Conservation (phyloP, 768 basidiomycete genomes). For the Psilocybe tampanensis region DNA sequence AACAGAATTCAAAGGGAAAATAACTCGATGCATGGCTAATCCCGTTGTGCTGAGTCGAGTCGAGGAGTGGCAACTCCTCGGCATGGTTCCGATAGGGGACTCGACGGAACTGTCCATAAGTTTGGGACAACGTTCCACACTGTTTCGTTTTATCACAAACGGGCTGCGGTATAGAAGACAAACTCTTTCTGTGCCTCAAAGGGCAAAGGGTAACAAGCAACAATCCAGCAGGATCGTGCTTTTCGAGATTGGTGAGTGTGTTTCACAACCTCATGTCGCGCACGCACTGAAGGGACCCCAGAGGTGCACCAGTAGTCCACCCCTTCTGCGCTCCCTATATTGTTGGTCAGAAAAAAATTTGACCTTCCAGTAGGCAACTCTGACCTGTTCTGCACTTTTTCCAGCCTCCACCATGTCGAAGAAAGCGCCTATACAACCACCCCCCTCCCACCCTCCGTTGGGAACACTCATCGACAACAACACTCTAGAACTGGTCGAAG, state of each 20-base stretch:
- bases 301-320: conserved; percentile 12
- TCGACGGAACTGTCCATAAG: conserved; percentile 7
- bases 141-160: conserved; percentile 9
- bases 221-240: conserved; percentile 9
- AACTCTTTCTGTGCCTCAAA: conserved; percentile 2
- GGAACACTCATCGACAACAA: conserved; percentile 86
- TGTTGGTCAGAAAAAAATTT: conserved; percentile 6
- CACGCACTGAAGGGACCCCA: conserved; percentile 22
- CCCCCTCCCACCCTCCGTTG: conserved; percentile 47
- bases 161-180: conserved; percentile 10
- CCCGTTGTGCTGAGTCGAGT: conserved; percentile 7
- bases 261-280: conserved; percentile 29
- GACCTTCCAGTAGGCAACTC: conserved; percentile 4
- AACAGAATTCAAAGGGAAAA: conserved; percentile 9
- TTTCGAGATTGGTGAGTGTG: conserved; percentile 15
- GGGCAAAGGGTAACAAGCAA: conserved; percentile 1
- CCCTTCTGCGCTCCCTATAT: conserved; percentile 7
- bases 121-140: conserved; percentile 4
- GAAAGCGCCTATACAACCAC: conserved; percentile 14
- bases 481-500: conserved; percentile 78
- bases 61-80: conserved; percentile 6
- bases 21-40: conserved; percentile 3
- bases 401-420: conserved; percentile 22
- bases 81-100: conserved; percentile 6
- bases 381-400: conserved; percentile 8